Base-by-base conservation (phyloP, 2,329 filamentous ascomycete genomes). In the Cephalotrichum gorgonifer region DNA sequence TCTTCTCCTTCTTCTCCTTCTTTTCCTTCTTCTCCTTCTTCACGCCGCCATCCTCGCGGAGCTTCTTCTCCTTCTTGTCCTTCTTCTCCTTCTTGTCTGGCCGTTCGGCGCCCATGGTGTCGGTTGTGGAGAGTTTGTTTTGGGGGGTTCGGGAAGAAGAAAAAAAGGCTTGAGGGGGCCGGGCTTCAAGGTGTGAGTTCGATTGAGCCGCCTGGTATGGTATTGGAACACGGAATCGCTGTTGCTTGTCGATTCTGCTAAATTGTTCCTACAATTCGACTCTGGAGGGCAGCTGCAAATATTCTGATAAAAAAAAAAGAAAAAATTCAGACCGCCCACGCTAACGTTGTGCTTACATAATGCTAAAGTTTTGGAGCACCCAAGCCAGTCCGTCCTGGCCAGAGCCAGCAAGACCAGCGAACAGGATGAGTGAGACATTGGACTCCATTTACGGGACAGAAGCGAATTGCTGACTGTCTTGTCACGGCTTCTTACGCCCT, bases 1-100 rank as follows among this genome's bases (percentile, higher is more conserved):
- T 85, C 76, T 86, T 86, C 41, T 74, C 73, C 66, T 81, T 85
- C 73, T 86, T 85, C 30, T 77, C 75, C 60, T 79, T 77, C 67
- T 78, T 78, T 50, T 80, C 76, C 66, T 77, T 76, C 63, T 76
- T 74, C 55, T 67, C 57, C 65, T 80, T 79, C 59, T 63, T 63
- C 51, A 79, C 67, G 58, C 75, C 75, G 50, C 72, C 68, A 49
- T 68, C 70, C 52, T 78, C 75, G 64, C 70, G 74, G 60, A 72
- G 69, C 72, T 76, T 78, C 72, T 79, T 78, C 48, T 78, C 74
- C 67, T 78, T 78, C 69, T 76, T 78, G 52, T 63, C 60, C 60
- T 64, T 64, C 57, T 56, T 61, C 59, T 63, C 64, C 66, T 72
- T 74, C 63, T 72, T 72, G 48, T 72, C 69, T 55, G 67, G 66